Percentiles rank a stretch among this genome's conserved stretches.
phyloP scores from a whole-genome alignment of 306 rosid genomes.

The Albizia julibrissin region DNA sequence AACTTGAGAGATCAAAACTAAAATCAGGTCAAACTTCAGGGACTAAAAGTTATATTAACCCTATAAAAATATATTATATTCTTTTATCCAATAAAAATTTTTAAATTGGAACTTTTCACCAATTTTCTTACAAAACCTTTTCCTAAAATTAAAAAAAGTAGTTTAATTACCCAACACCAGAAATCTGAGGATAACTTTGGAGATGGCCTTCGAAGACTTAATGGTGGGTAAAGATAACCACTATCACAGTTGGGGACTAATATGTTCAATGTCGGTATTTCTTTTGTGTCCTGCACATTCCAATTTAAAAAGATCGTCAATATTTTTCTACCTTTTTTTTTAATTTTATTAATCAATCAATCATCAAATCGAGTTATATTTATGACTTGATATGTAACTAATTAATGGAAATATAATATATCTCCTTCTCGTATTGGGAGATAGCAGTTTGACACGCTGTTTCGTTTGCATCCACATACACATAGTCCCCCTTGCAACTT shows the following conservation, averaged over 20 bases:
- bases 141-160: not conserved
- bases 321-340: not conserved
- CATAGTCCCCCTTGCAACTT: conserved; percentile 1
- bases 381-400: not conserved
- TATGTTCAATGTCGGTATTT: not conserved
- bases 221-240: not conserved
- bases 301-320: too few species aligned
- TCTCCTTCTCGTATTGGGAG: not conserved
- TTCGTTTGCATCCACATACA: not conserved
- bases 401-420: not conserved
- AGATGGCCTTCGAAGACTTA: not conserved
- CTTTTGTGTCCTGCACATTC: conserved; percentile 8
- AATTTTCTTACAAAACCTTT: too few species aligned
- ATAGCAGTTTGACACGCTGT: not conserved
- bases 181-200: not conserved
- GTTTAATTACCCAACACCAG: conserved; percentile 33
- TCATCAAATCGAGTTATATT: not conserved
- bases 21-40: too few species aligned
- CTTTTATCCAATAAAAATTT: too few species aligned
- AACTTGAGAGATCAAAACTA: too few species aligned
- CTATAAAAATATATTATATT: too few species aligned
- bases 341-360: not conserved
- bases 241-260: conserved; percentile 1
- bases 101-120: too few species aligned
- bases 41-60: too few species aligned